Base-by-base conservation (phyloP, 495 filamentous ascomycete species). In the Aspergillus haitiensis region DNA sequence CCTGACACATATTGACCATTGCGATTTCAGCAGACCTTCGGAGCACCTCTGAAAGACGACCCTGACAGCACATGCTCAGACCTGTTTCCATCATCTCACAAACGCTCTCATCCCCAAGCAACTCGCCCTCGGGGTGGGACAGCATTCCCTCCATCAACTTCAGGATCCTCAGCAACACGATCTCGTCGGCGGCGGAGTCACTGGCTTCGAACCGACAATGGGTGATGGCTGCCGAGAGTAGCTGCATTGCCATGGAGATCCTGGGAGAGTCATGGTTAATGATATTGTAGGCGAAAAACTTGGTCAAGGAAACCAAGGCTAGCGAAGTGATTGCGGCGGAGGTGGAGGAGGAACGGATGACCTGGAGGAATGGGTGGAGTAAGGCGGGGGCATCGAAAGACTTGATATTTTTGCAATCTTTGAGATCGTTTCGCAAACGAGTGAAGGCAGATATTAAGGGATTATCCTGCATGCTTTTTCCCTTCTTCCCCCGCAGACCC, bases 51-150 rank as follows among this genome's bases (percentile, higher is more conserved):
- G 94, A 96, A 52, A 99, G 82, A 51, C 93, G 85, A 56, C 87
- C 84, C 74, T 97, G 92, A 57, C 93, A 97, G 75, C 94, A 99
- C 84, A 99, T 98, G 70, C 92, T 96, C 61, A 99, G 72, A 5
- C 93, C 95, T 5, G 91, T 93, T 72, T 97, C 94, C 94, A 99
- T 98, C 94, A 99, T 98, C 68, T 97, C 90, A 68, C 94, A 99
- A 10, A 99, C 90, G 68, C 93, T 97, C 75, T 97, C 93, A 65
- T 99, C 94, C 35, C 93, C 92, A 4, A 97, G 82, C 3, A 98
- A 79, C 57, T 92, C 88, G 12, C 95, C 94, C 33, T 93, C 92
- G 0, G 94, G 91, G 1, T 95, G 90, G 51, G 91, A 91, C 52
- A 99, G 82, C 88, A 98, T 97, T 64, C 90, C 87, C 72, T 99